These are phyloP conservation scores for Gloeopeniophorella convolvens DNA, from an alignment of 768 basidiomycete genomes.

Conservation along the genomic window DNA sequence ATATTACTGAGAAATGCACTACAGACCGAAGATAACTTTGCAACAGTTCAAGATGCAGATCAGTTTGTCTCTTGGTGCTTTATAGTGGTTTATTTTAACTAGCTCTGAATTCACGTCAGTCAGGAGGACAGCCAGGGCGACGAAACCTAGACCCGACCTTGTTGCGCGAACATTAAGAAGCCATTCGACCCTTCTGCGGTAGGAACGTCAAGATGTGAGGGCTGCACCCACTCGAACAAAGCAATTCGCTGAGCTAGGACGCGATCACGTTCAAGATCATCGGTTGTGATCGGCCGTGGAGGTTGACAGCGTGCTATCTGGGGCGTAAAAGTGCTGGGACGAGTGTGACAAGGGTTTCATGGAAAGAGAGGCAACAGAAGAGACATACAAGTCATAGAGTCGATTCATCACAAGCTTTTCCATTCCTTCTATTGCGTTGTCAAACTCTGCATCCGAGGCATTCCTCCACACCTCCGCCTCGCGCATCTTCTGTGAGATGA, in stretches of 20 bases:
- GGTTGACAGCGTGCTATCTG: slow-evolving; percentile 61
- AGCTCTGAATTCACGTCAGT: slow-evolving; percentile 49
- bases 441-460: slow-evolving; percentile 76
- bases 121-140: no score
- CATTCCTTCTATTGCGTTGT: slow-evolving; percentile 97
- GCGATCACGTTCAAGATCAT: slow-evolving; percentile 94
- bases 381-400: slow-evolving; percentile 84
- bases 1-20: slow-evolving; percentile 1
- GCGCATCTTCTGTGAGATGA: slow-evolving; percentile 86
- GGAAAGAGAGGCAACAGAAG: not conserved
- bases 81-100: slow-evolving; percentile 96
- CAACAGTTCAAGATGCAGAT: slow-evolving; percentile 97
- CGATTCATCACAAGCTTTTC: slow-evolving; percentile 99
- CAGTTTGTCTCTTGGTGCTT: slow-evolving; percentile 95
- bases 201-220: slow-evolving; percentile 86
- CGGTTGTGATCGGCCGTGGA: slow-evolving; percentile 76
- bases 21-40: slow-evolving; percentile 97
- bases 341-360: not conserved
- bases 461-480: slow-evolving; percentile 79
- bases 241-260: slow-evolving; percentile 85
- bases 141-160: slow-evolving; percentile 45
- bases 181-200: slow-evolving; percentile 68
- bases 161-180: slow-evolving; percentile 83
- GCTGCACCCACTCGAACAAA: slow-evolving; percentile 86
- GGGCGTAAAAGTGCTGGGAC: slow-evolving; percentile 83